Conservation (phyloP, 192 early-diverging fungal genomes). For the Coemansia sp. region DNA sequence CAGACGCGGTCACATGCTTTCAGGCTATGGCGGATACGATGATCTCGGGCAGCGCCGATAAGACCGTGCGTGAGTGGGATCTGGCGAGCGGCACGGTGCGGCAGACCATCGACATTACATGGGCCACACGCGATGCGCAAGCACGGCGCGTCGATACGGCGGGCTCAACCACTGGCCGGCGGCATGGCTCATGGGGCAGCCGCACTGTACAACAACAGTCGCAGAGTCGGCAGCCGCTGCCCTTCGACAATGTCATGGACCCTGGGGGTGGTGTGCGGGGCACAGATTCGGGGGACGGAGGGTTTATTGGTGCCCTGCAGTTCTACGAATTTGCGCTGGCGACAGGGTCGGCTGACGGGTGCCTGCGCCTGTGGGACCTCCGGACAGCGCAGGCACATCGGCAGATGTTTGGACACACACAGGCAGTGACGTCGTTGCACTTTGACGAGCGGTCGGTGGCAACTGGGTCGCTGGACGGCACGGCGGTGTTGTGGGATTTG, state of each 20-base stretch:
- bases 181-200: neutral
- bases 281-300: conserved; percentile 44
- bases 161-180: too few relatives aligned
- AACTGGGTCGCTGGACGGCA: conserved; percentile 67
- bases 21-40: conserved; percentile 36
- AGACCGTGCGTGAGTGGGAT: conserved; percentile 79
- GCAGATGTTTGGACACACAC: conserved; percentile 64
- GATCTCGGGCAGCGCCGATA: conserved; percentile 71
- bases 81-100: conserved; percentile 63
- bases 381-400: conserved; percentile 72
- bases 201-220: too few relatives aligned
- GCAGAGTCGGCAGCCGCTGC: too few relatives aligned
- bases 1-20: conserved; percentile 39
- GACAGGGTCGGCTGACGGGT: conserved; percentile 72
- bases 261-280: conserved; percentile 2
- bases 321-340: conserved; percentile 72
- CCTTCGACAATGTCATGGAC: too few relatives aligned
- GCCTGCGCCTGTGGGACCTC: conserved; percentile 76
- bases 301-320: conserved; percentile 69
- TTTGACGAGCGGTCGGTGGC: conserved; percentile 72
- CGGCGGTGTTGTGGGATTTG: conserved; percentile 72
- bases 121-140: conserved; percentile 53
- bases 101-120: conserved; percentile 65
- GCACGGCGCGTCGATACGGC: neutral
- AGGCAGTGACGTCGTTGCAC: conserved; percentile 59